Base-by-base conservation (phyloP, 768 basidiomycete genomes). In the Trametes punicea region DNA sequence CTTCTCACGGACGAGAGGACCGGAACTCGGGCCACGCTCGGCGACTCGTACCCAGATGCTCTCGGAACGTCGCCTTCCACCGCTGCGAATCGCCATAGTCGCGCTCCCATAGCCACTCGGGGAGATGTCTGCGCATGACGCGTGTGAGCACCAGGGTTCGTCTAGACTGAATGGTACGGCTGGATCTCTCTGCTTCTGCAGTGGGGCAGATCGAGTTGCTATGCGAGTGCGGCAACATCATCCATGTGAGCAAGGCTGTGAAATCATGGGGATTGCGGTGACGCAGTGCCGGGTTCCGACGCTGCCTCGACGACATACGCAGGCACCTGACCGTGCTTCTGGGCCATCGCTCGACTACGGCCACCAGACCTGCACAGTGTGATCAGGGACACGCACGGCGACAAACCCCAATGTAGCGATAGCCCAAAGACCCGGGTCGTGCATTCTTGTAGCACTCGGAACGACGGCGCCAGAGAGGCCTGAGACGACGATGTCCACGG, bases 291-390 rank as follows among this genome's bases (percentile, higher is more conserved):
- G 51, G 46, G 52, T 54, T 18, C 52, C 52, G 44, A 26, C 5
- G 9, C 2, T 8, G 18, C 52, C 23, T 46, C 52, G 45, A 46
- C 42, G 51, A 29, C 42, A 30, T 29, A 41, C 39, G 18, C 25
- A 23, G 39, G 36, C 52, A 54, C 44, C 52, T 54, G 52, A 54
- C 52, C 44, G 52, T 46, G 52, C 44, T 54, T 54, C 52, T 54
- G 8, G 25, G 44, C 44, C 34, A 20, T 15, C 52, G 36, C 44
- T 38, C 52, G 34, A 16, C 26, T 38, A 25, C 33, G 51, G 40
- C 40, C 40, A 38, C 42, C 26, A 15, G 41, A 42, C 41, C 40
- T 25, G 34, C 15, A 20, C 30, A 20, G 44, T 53, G 44, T 46
- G 44, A 46, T 46, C 52, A 54, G 52, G 52, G 42, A 46, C 36